Conservation (phyloP, 2,329 filamentous ascomycete genomes). For the Graphilbum sp. region DNA sequence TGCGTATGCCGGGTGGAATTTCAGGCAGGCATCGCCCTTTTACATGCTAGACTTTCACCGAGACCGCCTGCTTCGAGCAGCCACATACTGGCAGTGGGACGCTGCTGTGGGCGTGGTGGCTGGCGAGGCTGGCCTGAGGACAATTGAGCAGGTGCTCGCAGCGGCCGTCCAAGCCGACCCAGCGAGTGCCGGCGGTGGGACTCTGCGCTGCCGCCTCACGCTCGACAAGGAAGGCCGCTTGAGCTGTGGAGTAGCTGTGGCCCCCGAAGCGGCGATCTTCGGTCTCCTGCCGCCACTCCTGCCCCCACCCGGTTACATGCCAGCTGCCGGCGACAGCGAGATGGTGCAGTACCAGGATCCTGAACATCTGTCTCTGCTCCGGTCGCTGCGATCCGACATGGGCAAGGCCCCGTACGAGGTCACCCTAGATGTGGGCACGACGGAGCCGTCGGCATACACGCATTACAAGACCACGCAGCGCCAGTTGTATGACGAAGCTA, state of each 20-base stretch:
- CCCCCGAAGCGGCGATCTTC: slow-evolving; percentile 23
- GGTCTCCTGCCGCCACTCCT: slow-evolving; percentile 43
- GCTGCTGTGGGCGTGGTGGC: slow-evolving; percentile 25
- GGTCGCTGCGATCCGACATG: slow-evolving; percentile 10
- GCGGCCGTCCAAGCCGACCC: neutral
- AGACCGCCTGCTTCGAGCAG: slow-evolving; percentile 56
- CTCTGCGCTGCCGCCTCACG: slow-evolving; percentile 30
- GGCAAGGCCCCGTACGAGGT: slow-evolving; percentile 21
- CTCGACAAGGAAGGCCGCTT: slow-evolving; percentile 33
- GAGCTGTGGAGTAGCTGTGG: slow-evolving; percentile 21
- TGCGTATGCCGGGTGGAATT: slow-evolving; percentile 34
- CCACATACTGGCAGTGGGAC: slow-evolving; percentile 38
- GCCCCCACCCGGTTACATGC: slow-evolving; percentile 23
- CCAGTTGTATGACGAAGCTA: slow-evolving; percentile 53
- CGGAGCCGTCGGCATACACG: slow-evolving; percentile 45
- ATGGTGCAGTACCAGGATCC: neutral
- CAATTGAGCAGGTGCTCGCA: slow-evolving; percentile 19
- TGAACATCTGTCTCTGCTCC: neutral
- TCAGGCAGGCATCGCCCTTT: slow-evolving; percentile 38
- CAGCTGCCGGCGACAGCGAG: slow-evolving; percentile 5
- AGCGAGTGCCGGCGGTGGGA: slow-evolving; percentile 2
- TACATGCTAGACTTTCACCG: slow-evolving; percentile 71
- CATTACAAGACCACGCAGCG: slow-evolving; percentile 74
- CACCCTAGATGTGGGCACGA: slow-evolving; percentile 25
- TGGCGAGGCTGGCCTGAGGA: slow-evolving; percentile 27